Conservation (phyloP, 805 yeast genomes). For the Lipomyces starkeyi region DNA sequence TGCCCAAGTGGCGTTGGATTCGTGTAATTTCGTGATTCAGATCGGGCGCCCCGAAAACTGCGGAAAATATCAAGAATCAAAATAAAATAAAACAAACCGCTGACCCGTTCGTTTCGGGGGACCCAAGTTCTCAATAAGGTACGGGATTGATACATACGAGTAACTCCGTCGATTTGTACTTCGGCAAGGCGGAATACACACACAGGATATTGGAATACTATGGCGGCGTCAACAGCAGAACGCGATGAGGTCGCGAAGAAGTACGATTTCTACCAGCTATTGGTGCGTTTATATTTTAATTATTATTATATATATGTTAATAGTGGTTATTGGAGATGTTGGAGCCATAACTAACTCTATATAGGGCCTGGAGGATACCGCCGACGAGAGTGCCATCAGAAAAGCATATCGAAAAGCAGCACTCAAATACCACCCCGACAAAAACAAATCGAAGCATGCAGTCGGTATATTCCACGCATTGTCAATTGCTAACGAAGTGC, state of each 20-base stretch:
- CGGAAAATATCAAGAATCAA: too few species aligned
- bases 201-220: background rate
- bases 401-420: constrained; percentile 87
- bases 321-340: too few species aligned
- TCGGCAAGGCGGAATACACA: background rate
- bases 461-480: constrained; percentile 95
- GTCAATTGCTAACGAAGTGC: constrained; percentile 91
- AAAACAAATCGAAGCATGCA: constrained; percentile 69
- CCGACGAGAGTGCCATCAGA: constrained; percentile 74
- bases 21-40: too few species aligned
- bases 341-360: background rate
- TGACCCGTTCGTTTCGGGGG: too few species aligned
- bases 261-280: constrained; percentile 33
- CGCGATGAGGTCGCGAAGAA: constrained; percentile 34
- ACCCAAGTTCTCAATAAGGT: too few species aligned
- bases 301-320: background rate
- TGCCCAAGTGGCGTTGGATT: too few species aligned
- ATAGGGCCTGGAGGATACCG: constrained; percentile 64
- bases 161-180: background rate
- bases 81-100: too few species aligned
- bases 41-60: too few species aligned
- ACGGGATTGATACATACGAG: too few species aligned
- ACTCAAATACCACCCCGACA: constrained; percentile 86
- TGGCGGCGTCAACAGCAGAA: constrained; percentile 25
- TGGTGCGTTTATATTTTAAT: constrained; percentile 16